Evolutionary conservation across 2,329 filamentous ascomycete species (phyloP), one percentile per base, ranked within the genome.

Genomic region (Aureobasidium sp.): DNA sequence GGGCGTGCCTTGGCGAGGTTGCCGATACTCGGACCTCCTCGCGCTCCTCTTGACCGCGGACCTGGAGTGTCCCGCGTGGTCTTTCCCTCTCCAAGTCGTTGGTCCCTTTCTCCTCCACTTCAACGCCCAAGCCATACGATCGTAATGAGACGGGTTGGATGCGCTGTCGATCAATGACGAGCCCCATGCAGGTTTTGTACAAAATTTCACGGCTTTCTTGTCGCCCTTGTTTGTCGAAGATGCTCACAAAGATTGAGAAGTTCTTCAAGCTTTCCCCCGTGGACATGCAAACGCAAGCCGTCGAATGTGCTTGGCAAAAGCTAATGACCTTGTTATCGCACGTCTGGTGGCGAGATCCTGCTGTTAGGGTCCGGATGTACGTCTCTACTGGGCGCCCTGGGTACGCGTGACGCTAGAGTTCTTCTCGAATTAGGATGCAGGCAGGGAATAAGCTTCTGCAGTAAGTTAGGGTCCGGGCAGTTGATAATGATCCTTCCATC

Each of bases 381-480:
- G 12, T 47, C 42, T 35, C 21, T 19, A 30, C 42, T 32, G 45
- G 19, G 29, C 19, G 30, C 30, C 6, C 21, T 29, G 45, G 12
- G 17, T 50, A 50, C 47, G 47, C 47, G 37, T 50, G 35, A 50
- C 47, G 35, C 47, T 50, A 50, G 47, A 50, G 35, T 32, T 29
- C 47, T 50, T 50, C 47, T 50, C 47, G 47, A 50, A 50, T 32
- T 50, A 47, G 42, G 42, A 45, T 14, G 10, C 6, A 25, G 42
- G 42, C 35, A 35, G 42, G 27, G 42, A 47, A 47, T 50, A 30
- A 40, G 47, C 34, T 40, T 12, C 45, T 21, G 35, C 32, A 30
- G 34, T 29, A 11, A 8, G 32, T 8, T n/a, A 32, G 25, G 25
- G 37, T 19, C 37, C 34, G 25, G 47, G 17, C 34, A 39, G 16